Evolutionary conservation across 2,329 filamentous ascomycete genomes (phyloP).

Genomic region (Rhynchosporium agropyri): DNA sequence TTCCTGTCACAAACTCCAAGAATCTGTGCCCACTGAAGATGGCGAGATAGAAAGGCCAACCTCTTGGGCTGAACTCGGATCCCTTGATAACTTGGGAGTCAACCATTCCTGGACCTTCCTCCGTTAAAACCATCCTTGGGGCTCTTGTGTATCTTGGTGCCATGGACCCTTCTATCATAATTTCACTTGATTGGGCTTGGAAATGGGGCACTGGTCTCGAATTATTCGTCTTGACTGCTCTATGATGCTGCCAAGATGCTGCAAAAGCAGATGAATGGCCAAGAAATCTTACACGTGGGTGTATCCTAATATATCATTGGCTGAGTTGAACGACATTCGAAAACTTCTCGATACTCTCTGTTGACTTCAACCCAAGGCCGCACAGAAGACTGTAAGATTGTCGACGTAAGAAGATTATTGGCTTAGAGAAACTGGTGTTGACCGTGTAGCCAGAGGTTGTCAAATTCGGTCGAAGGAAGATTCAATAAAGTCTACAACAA

Average conservation of each 20-base stretch:
- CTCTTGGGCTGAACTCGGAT: conserved; percentile 5
- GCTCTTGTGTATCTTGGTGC: conserved; percentile 7
- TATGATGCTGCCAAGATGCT: neutral
- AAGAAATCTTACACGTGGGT: conserved; percentile 13
- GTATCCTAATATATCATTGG: conserved; percentile 3
- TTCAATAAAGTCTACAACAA: too few species aligned
- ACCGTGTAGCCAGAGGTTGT: too few species aligned
- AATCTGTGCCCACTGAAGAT: conserved; percentile 1
- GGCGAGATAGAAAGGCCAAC: neutral
- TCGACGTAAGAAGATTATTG: neutral
- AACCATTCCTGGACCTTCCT: conserved; percentile 7
- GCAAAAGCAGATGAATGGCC: conserved; percentile 3
- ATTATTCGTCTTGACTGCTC: neutral
- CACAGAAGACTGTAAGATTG: neutral
- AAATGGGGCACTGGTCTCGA: neutral
- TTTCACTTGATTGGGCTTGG: neutral
- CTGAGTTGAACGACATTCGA: conserved; percentile 13
- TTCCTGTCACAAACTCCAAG: neutral
- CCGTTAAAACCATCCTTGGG: conserved; percentile 8
- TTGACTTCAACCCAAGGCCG: neutral
- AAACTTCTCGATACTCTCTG: neutral
- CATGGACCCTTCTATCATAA: neutral
- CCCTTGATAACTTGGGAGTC: neutral
- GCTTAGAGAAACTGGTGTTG: too few species aligned
- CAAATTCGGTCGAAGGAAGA: too few species aligned